phyloP scores from a whole-genome alignment of 2,329 filamentous ascomycete genomes.

The Canariomyces notabilis region DNA sequence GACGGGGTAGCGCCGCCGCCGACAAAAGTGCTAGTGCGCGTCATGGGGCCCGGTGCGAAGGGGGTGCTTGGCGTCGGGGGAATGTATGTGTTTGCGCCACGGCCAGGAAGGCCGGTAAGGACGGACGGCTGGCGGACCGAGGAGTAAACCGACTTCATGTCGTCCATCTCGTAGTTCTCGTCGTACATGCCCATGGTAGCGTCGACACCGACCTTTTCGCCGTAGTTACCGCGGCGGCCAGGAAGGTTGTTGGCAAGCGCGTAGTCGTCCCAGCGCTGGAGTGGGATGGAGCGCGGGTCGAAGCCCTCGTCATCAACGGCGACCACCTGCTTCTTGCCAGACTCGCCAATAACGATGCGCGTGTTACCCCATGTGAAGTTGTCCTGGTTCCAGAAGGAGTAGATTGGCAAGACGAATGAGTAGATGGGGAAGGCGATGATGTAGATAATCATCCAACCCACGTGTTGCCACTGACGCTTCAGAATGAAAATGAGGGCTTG shows the following conservation, averaged over 20 bases:
- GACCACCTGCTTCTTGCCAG: slow-evolving; percentile 84
- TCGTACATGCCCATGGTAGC: slow-evolving; percentile 64
- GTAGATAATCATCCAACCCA: slow-evolving; percentile 99
- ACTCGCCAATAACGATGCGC: slow-evolving; percentile 91
- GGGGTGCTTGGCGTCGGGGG: slow-evolving; percentile 72
- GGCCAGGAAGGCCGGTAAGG: slow-evolving; percentile 72
- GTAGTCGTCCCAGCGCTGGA: slow-evolving; percentile 97
- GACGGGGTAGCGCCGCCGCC: slow-evolving; percentile 27
- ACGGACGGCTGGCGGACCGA: slow-evolving; percentile 85
- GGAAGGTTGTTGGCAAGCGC: slow-evolving; percentile 81
- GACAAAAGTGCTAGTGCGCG: slow-evolving; percentile 40
- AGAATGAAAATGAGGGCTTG: slow-evolving; percentile 95
- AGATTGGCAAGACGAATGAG: slow-evolving; percentile 83
- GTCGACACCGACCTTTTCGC: slow-evolving; percentile 58
- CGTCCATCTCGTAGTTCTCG: slow-evolving; percentile 91
- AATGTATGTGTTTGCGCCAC: slow-evolving; percentile 65
- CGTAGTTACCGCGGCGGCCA: slow-evolving; percentile 71
- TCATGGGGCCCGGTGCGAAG: slow-evolving; percentile 47
- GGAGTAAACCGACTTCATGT: slow-evolving; percentile 94
- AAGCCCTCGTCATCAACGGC: slow-evolving; percentile 81
- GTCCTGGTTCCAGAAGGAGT: slow-evolving; percentile 99
- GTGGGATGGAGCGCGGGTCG: slow-evolving; percentile 85
- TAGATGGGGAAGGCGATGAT: slow-evolving; percentile 92
- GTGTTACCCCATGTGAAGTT: slow-evolving; percentile 99
- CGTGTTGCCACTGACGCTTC: slow-evolving; percentile 95